phyloP scores from a whole-genome alignment of 345 rosid species.

The Hypericum androsaemum region DNA sequence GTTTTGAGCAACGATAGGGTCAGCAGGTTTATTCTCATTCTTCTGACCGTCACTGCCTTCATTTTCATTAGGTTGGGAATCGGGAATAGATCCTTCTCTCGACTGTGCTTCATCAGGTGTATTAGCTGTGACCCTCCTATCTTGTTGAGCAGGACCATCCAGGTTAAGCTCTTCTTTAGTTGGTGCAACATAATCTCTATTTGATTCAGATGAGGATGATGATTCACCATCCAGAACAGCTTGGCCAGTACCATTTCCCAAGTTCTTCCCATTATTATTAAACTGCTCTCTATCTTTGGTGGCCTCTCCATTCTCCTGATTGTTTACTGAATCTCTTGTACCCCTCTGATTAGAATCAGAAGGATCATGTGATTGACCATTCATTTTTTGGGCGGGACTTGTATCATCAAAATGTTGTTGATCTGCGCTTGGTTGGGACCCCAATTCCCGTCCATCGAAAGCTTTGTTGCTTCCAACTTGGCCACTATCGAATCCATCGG shows the following conservation, averaged over 20 bases:
- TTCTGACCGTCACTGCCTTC: slow-evolving; percentile 42
- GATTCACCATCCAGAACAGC: slow-evolving; percentile 27
- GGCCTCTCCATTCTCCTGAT: slow-evolving; percentile 28
- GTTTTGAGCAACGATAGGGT: slow-evolving; percentile 35
- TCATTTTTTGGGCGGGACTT: slow-evolving; percentile 21
- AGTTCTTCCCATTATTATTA: slow-evolving; percentile 32
- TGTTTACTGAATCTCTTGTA: slow-evolving; percentile 29
- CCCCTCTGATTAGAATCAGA: slow-evolving; percentile 23
- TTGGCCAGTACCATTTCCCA: slow-evolving; percentile 24
- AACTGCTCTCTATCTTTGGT: slow-evolving; percentile 26
- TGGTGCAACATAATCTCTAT: slow-evolving; percentile 22
- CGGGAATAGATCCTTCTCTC: slow-evolving; percentile 34
- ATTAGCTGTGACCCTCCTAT: slow-evolving; percentile 25
- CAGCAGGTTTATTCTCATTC: slow-evolving; percentile 38
- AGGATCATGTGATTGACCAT: slow-evolving; percentile 30
- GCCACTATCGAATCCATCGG: slow-evolving; percentile 23
- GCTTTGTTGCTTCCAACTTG: slow-evolving; percentile 28
- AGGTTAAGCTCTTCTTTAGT: slow-evolving; percentile 36
- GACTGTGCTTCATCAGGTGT: slow-evolving; percentile 30
- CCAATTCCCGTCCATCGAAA: slow-evolving; percentile 24
- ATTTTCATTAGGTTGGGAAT: slow-evolving; percentile 38
- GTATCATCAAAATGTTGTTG: slow-evolving; percentile 27
- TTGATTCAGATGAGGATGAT: slow-evolving; percentile 23
- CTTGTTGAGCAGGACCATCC: slow-evolving; percentile 37
- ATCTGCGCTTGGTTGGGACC: slow-evolving; percentile 30